Evolutionary conservation across 148 eudicot genomes (phyloP).

Genomic region (Dianthus caryophyllus): DNA sequence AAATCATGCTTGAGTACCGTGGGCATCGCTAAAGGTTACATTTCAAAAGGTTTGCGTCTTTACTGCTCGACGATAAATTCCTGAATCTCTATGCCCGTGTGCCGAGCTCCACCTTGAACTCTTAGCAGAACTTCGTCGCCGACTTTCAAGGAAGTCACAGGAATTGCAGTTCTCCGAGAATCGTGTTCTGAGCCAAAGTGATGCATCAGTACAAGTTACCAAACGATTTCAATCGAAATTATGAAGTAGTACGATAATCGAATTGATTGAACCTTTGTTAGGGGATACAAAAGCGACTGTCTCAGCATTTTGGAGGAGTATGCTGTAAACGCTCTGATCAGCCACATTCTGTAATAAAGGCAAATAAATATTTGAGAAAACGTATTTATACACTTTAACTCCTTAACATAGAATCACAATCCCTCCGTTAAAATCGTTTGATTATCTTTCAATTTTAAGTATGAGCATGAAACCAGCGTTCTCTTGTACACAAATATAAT

Average conservation of each 20-base stretch:
- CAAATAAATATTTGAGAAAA: background rate
- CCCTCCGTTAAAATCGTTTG: too few relatives aligned
- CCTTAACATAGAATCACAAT: background rate
- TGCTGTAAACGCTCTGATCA: slow-evolving; percentile 45
- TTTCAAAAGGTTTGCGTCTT: background rate
- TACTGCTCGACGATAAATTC: slow-evolving; percentile 90
- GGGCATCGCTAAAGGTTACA: background rate
- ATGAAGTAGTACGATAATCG: background rate
- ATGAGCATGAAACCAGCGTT: too few relatives aligned
- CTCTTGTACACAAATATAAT: too few relatives aligned
- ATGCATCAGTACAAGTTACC: background rate
- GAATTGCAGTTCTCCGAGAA: slow-evolving; percentile 40
- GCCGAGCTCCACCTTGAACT: slow-evolving; percentile 87
- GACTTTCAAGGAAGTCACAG: slow-evolving; percentile 78
- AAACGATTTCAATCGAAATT: background rate
- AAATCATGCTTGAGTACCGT: background rate
- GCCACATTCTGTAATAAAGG: slow-evolving; percentile 40
- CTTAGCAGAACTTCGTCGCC: slow-evolving; percentile 79
- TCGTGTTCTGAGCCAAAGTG: slow-evolving; percentile 18
- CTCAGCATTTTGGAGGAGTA: slow-evolving; percentile 89
- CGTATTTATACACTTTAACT: background rate
- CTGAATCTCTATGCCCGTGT: slow-evolving; percentile 84
- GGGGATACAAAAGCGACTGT: slow-evolving; percentile 53
- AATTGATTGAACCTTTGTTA: slow-evolving; percentile 19
- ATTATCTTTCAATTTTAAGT: too few relatives aligned